Evolutionary conservation across 129 eudicot species (phyloP).

Genomic region (Gnaphalium uliginosum): DNA sequence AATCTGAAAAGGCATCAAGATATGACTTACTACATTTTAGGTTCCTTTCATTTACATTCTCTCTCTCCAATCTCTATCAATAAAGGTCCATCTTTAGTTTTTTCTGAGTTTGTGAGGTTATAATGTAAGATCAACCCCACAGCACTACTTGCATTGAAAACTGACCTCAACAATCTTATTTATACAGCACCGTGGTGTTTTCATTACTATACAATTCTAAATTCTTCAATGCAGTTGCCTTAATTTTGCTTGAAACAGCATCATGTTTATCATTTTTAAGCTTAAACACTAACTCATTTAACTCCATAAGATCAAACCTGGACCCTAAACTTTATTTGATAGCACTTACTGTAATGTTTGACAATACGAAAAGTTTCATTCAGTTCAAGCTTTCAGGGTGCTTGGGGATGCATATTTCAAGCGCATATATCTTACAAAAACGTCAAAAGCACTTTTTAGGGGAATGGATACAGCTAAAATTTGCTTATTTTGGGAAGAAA

Average conservation of each 20-base stretch:
- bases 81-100: neutral
- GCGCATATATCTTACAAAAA: no score
- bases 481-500: no score
- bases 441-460: neutral
- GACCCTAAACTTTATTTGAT: neutral
- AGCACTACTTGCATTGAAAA: neutral
- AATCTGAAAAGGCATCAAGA: neutral
- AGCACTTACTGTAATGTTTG: neutral
- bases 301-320: constrained; percentile 5
- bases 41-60: neutral
- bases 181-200: neutral
- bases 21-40: neutral
- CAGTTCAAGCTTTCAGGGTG: constrained; percentile 7
- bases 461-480: neutral
- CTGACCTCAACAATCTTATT: neutral
- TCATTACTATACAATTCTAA: neutral
- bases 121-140: neutral
- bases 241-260: neutral
- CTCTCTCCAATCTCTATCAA: neutral
- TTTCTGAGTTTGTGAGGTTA: neutral
- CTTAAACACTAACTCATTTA: neutral
- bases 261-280: neutral
- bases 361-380: neutral
- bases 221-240: neutral
- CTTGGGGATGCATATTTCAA: neutral